phyloP scores from a whole-genome alignment of 108 stramenopile species.

The Nitzschia palea region DNA sequence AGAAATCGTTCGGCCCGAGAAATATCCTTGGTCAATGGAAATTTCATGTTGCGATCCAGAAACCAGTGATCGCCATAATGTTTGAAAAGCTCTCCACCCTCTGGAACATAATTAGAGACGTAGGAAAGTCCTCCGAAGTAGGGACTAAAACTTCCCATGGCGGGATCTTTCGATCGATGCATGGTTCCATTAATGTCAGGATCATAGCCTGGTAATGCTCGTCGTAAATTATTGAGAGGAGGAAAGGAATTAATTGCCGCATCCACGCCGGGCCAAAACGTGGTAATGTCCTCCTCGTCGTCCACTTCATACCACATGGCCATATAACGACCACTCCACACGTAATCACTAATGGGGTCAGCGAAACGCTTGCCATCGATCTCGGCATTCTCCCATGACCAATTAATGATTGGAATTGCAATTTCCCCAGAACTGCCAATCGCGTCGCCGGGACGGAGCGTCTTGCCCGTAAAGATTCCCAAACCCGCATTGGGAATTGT shows the following conservation, averaged over 20 bases:
- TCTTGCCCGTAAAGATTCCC: slow-evolving; percentile 36
- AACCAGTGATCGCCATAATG: slow-evolving; percentile 72
- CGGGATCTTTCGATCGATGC: slow-evolving; percentile 45
- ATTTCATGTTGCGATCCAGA: slow-evolving; percentile 19
- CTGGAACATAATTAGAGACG: slow-evolving; percentile 36
- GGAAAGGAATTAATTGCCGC: slow-evolving; percentile 41
- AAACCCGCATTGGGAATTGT: slow-evolving; percentile 47
- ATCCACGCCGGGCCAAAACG: slow-evolving; percentile 48
- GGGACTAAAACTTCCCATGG: slow-evolving; percentile 27
- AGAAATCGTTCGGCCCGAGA: neutral
- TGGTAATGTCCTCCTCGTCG: neutral
- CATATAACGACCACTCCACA: slow-evolving; percentile 37
- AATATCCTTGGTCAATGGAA: slow-evolving; percentile 7
- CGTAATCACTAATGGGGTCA: slow-evolving; percentile 47
- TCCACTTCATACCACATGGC: slow-evolving; percentile 27
- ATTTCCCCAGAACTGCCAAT: slow-evolving; percentile 26
- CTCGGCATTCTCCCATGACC: neutral
- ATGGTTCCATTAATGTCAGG: slow-evolving; percentile 10
- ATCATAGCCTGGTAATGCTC: slow-evolving; percentile 6
- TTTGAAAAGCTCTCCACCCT: slow-evolving; percentile 70
- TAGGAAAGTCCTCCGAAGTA: slow-evolving; percentile 31
- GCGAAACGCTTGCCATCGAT: neutral
- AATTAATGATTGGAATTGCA: slow-evolving; percentile 2
- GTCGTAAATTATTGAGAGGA: slow-evolving; percentile 37
- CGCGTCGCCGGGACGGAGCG: neutral